Evolutionary conservation across 192 early-diverging fungal genomes (phyloP), one percentile per base, ranked within the genome.

Genomic region (Coemansia sp.): DNA sequence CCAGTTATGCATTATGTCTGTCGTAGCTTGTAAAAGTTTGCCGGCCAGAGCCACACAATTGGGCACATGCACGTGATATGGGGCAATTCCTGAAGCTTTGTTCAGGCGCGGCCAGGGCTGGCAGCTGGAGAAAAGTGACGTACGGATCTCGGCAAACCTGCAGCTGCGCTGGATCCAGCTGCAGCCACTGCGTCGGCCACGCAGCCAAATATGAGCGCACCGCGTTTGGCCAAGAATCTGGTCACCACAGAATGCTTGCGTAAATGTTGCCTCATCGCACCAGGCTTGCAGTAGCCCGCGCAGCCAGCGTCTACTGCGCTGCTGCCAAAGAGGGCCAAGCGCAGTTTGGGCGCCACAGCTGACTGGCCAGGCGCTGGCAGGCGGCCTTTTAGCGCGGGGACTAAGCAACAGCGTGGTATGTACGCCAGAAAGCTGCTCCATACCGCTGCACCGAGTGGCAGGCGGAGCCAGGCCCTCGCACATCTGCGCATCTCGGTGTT

Each of bases 31-130:
- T 48, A 48, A 8, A 48, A 48, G 18, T 18, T 48, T 48, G 47
- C 47, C 47, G 17, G 47, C 12, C 7, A 18, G 17, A 38, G 55
- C 50, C 50, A 11, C 23, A 56, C 55, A 38, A 56, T 56, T 56
- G 55, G 55, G 55, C 28, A 17, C 20, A 26, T 9, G 21, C 55
- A 56, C 55, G 36, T 56, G 55, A 56, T 36, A 5, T 6, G 18
- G 15, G 18, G 7, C 47, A 18, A 18, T 48, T 48, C 18, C 18
- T 8, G 17, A 18, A 2, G 42, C 14, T 46, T 12, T 46, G 47
- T 48, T 18, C 17, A 20, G 40, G 38, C 38, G 38, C 38, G 38
- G 40, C 40, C 40, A 44, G 40, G 14, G 1, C 7, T 14, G 12
- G 40, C 40, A 15, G 40, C 40, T 14, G 40, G 40, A 11, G 40